A percentile compares a stretch with the other conserved stretches of the same genome.
Conservation (phyloP, 2,329 filamentous ascomycete species). For the Aspergillus sclerotialis region DNA sequence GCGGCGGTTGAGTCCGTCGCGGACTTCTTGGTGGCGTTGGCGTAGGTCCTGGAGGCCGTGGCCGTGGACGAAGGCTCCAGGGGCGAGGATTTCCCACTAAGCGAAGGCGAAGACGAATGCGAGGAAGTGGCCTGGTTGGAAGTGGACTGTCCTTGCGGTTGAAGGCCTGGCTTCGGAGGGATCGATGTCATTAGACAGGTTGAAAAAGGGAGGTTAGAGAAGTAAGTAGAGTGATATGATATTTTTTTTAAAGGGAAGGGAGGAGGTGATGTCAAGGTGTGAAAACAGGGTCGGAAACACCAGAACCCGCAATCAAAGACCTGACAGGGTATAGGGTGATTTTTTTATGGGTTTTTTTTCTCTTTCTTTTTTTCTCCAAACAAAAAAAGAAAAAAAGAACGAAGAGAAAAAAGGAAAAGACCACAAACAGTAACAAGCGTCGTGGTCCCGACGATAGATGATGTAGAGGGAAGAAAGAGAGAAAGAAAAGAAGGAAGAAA, state of each 20-base stretch:
- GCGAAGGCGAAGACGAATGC: slow-evolving; percentile 40
- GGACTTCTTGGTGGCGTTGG: slow-evolving; percentile 54
- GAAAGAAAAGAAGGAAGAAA: slow-evolving; percentile 1
- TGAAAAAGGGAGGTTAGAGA: slow-evolving; percentile 3
- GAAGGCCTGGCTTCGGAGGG: slow-evolving; percentile 41
- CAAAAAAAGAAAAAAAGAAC: slow-evolving; percentile 8
- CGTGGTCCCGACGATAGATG: slow-evolving; percentile 15
- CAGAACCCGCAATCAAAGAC: slow-evolving; percentile 13
- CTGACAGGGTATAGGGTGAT: background rate
- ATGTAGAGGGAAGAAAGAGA: background rate
- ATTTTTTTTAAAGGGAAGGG: background rate
- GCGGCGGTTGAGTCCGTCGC: slow-evolving; percentile 46
- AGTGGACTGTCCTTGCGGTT: slow-evolving; percentile 44
- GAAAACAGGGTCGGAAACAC: slow-evolving; percentile 12
- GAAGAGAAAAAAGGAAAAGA: slow-evolving; percentile 10
- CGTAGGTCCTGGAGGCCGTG: slow-evolving; percentile 53
- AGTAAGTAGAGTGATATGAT: background rate
- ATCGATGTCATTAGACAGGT: slow-evolving; percentile 57
- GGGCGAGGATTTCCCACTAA: slow-evolving; percentile 46
- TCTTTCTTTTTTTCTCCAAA: slow-evolving; percentile 5
- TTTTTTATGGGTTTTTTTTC: no score
- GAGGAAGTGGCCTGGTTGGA: slow-evolving; percentile 42
- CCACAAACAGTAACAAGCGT: slow-evolving; percentile 11
- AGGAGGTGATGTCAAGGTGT: slow-evolving; percentile 13
- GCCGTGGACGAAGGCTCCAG: slow-evolving; percentile 42